Evolutionary conservation across 2,329 filamentous ascomycete species (phyloP).

Genomic region (Domatiomyces globalis): DNA sequence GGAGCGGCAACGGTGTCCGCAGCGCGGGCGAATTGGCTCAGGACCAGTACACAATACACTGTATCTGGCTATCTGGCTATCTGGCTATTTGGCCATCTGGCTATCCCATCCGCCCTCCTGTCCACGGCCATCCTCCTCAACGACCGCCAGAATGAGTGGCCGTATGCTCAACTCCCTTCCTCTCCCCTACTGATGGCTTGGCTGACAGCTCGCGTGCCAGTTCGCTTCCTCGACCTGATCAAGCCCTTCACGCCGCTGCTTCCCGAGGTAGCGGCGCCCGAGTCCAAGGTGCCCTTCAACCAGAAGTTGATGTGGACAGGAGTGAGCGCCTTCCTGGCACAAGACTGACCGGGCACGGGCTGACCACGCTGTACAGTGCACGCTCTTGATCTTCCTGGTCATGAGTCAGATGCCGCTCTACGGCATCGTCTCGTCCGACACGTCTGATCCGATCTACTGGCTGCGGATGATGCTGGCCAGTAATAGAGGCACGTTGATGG

Average conservation of each 20-base stretch:
- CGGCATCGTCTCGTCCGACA: slow-evolving; percentile 97
- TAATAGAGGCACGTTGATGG: slow-evolving; percentile 94
- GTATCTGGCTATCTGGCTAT: too few species aligned
- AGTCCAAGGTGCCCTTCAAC: slow-evolving; percentile 98
- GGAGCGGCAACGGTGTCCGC: background rate
- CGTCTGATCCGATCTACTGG: slow-evolving; percentile 98
- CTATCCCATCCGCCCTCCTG: too few species aligned
- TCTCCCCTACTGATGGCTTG: background rate
- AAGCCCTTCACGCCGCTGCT: slow-evolving; percentile 99
- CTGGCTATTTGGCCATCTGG: too few species aligned
- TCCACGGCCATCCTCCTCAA: background rate
- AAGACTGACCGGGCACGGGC: slow-evolving; percentile 5
- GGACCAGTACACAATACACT: background rate
- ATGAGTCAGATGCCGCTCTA: slow-evolving; percentile 99
- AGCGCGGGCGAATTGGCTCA: background rate
- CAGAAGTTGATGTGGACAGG: slow-evolving; percentile 95
- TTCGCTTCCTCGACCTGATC: slow-evolving; percentile 98
- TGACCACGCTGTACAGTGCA: slow-evolving; percentile 40
- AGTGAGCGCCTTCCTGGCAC: slow-evolving; percentile 27
- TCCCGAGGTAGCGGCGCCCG: slow-evolving; percentile 94
- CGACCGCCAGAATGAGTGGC: background rate
- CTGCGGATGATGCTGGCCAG: slow-evolving; percentile 99
- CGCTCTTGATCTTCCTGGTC: slow-evolving; percentile 95
- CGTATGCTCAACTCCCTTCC: background rate
- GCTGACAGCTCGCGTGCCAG: too few species aligned